A percentile compares a stretch with the other conserved stretches of the same genome.
Evolutionary conservation across 2,329 filamentous ascomycete genomes (phyloP).

Genomic region (Helicocarpus griseus): DNA sequence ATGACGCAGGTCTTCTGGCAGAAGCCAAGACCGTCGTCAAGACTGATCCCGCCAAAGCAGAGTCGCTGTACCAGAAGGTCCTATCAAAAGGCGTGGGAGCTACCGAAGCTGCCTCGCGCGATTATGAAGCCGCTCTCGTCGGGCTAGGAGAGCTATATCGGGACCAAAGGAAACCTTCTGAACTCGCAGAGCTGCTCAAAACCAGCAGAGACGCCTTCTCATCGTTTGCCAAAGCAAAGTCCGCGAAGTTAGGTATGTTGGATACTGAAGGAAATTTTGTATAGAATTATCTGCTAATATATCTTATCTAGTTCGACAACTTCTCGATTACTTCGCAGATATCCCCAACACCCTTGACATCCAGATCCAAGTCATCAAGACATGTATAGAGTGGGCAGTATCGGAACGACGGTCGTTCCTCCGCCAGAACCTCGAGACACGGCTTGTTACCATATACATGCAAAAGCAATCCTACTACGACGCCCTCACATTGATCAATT

Average conservation of each 20-base stretch:
- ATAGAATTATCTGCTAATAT: conserved; percentile 7
- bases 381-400: conserved; percentile 98
- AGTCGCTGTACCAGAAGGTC: conserved; percentile 81
- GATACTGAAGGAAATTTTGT: neutral
- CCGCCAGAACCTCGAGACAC: conserved; percentile 94
- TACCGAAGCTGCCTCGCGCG: conserved; percentile 75
- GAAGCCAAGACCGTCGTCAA: conserved; percentile 81
- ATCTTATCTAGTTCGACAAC: conserved; percentile 64
- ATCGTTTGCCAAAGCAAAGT: conserved; percentile 97
- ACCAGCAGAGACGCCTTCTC: conserved; percentile 86
- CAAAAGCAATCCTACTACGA: conserved; percentile 97
- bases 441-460: conserved; percentile 90
- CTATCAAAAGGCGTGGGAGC: conserved; percentile 74
- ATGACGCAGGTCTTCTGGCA: conserved; percentile 59
- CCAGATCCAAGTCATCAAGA: conserved; percentile 92
- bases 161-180: conserved; percentile 67
- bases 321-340: conserved; percentile 87
- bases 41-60: conserved; percentile 72
- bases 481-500: conserved; percentile 91
- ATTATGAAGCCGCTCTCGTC: conserved; percentile 84
- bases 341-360: conserved; percentile 92
- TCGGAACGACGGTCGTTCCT: conserved; percentile 91
- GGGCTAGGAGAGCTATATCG: conserved; percentile 87
- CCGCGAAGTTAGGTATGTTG: conserved; percentile 80
- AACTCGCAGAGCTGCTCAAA: conserved; percentile 81